Percentiles rank a stretch among this genome's conserved stretches.
phyloP scores from a whole-genome alignment of 805 yeast genomes.

The Yamadazyma takamatsuzukensis region DNA sequence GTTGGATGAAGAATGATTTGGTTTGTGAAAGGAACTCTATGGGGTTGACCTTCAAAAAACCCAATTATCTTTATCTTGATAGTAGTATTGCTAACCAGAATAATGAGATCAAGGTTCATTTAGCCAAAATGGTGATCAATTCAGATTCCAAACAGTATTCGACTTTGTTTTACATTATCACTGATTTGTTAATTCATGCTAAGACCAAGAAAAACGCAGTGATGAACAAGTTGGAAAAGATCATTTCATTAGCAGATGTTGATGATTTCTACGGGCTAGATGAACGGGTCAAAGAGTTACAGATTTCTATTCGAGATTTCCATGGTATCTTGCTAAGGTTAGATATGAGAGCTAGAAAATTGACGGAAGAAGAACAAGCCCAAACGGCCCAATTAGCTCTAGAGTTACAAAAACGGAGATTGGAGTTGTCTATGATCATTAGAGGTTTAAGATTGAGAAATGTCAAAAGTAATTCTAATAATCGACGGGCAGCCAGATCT shows the following conservation, averaged over 20 bases:
- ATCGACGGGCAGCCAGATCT: conserved; percentile 18
- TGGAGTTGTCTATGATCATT: conserved; percentile 35
- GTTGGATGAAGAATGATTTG: conserved; percentile 24
- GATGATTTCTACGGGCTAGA: conserved; percentile 36
- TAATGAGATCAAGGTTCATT: conserved; percentile 29
- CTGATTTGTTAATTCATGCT: conserved; percentile 31
- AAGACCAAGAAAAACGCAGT: conserved; percentile 23
- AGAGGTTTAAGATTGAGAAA: conserved; percentile 23
- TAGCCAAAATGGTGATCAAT: conserved; percentile 35
- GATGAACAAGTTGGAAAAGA: conserved; percentile 38
- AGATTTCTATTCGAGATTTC: conserved; percentile 25
- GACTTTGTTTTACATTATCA: conserved; percentile 29
- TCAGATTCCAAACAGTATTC: conserved; percentile 39
- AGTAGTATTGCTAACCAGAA: conserved; percentile 15
- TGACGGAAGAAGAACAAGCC: conserved; percentile 17
- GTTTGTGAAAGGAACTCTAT: conserved; percentile 32
- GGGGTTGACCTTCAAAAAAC: conserved; percentile 46
- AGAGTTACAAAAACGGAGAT: conserved; percentile 28
- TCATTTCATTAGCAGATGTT: conserved; percentile 32
- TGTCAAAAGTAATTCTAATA: conserved; percentile 15
- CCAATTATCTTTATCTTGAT: conserved; percentile 48
- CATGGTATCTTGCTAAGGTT: conserved; percentile 37
- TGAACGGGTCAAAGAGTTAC: conserved; percentile 25
- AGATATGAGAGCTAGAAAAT: conserved; percentile 27
- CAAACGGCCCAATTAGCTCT: conserved; percentile 22